phyloP scores from a whole-genome alignment of 306 rosid genomes.

The Pyrus bretschneideri region DNA sequence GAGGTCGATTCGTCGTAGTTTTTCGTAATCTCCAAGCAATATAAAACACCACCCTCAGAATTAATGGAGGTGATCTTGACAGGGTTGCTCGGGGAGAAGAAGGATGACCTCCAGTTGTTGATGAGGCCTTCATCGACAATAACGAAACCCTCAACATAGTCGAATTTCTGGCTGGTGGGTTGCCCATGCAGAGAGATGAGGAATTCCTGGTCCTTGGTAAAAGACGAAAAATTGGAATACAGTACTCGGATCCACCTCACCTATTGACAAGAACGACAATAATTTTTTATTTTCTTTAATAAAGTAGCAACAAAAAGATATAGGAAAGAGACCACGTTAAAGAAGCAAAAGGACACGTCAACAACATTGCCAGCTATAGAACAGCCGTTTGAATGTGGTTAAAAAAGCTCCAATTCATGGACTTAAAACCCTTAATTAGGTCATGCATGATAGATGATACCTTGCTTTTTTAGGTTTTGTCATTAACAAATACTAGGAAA shows the following conservation, averaged over 20 bases:
- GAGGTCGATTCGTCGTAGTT: constrained; percentile 49
- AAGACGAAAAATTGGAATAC: constrained; percentile 64
- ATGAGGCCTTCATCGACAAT: constrained; percentile 87
- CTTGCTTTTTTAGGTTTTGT: constrained; percentile 22
- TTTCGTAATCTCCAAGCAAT: constrained; percentile 93
- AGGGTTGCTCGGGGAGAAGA: constrained; percentile 75
- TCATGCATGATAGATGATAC: background rate
- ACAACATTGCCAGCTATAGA: constrained; percentile 42
- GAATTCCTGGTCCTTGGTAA: constrained; percentile 72
- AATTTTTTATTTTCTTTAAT: background rate
- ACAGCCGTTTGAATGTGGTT: constrained; percentile 22
- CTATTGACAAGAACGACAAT: constrained; percentile 26
- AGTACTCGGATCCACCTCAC: constrained; percentile 91
- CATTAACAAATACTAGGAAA: constrained; percentile 16
- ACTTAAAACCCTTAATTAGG: constrained; percentile 7
- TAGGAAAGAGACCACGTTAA: constrained; percentile 4
- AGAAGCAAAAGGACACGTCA: constrained; percentile 15
- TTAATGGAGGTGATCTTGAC: constrained; percentile 67
- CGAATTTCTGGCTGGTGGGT: constrained; percentile 47
- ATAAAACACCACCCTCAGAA: constrained; percentile 63
- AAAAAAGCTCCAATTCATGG: constrained; percentile 7
- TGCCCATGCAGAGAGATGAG: constrained; percentile 77
- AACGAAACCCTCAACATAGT: constrained; percentile 91
- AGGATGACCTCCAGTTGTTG: constrained; percentile 94
- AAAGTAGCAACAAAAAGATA: background rate